These are phyloP conservation scores for Ophiostoma sp. DNA, from an alignment of 2,329 filamentous ascomycete genomes.

Conservation along the genomic window DNA sequence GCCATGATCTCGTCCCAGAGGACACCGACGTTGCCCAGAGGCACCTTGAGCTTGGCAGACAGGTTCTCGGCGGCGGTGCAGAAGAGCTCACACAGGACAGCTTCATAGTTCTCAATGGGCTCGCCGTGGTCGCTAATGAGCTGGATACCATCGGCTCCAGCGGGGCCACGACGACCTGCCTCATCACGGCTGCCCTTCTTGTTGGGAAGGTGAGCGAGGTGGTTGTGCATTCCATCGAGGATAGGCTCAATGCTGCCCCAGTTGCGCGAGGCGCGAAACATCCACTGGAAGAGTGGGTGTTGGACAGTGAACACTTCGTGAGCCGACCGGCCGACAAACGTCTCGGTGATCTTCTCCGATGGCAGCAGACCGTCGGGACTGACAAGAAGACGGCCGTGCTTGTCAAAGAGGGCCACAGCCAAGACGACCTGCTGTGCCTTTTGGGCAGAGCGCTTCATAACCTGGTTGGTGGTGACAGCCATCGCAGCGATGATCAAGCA, in stretches of 20 bases:
- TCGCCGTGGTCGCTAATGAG: conserved; percentile 56
- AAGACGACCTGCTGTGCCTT: conserved; percentile 62
- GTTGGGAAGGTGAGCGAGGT: conserved; percentile 57
- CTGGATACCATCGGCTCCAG: conserved; percentile 39
- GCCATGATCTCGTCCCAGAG: conserved; percentile 75
- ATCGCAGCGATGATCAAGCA: conserved; percentile 60
- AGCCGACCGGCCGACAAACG: conserved; percentile 65
- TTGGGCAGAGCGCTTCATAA: conserved; percentile 54
- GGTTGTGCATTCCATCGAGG: conserved; percentile 69
- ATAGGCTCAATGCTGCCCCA: conserved; percentile 70
- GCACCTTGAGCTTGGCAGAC: conserved; percentile 64
- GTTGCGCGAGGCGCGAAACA: conserved; percentile 76
- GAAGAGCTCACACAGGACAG: conserved; percentile 79
- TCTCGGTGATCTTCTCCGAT: conserved; percentile 74
- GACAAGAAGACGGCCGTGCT: conserved; percentile 65
- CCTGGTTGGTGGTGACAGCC: conserved; percentile 54
- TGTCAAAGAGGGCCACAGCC: conserved; percentile 67
- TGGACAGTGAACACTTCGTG: conserved; percentile 70
- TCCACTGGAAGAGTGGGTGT: conserved; percentile 84
- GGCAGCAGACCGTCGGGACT: conserved; percentile 69
- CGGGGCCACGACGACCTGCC: neutral
- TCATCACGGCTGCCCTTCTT: conserved; percentile 22
- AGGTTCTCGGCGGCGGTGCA: conserved; percentile 76
- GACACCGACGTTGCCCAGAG: conserved; percentile 63
- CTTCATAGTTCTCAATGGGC: conserved; percentile 67